These are phyloP conservation scores for Penicillium desertorum DNA, from an alignment of 495 filamentous ascomycete genomes.

Conservation along the genomic window DNA sequence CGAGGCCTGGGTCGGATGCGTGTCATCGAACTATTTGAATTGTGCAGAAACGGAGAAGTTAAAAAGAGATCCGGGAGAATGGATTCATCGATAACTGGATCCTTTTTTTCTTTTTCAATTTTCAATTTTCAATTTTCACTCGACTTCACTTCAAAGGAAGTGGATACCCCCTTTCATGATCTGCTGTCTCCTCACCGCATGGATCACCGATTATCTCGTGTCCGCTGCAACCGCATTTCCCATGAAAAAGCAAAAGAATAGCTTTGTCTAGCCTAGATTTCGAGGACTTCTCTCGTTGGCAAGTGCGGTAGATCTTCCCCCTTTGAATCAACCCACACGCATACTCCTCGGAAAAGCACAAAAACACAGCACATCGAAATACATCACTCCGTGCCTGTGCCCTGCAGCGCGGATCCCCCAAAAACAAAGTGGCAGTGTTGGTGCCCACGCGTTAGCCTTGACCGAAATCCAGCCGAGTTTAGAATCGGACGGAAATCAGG, in stretches of 20 bases:
- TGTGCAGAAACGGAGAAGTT: constrained; percentile 12
- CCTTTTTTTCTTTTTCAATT: background rate
- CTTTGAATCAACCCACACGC: background rate
- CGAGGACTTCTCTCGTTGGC: background rate
- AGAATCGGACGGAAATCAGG: constrained; percentile 6
- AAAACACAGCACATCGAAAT: constrained; percentile 8
- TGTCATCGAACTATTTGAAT: constrained; percentile 15
- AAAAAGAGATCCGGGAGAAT: constrained; percentile 20
- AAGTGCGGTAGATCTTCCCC: background rate
- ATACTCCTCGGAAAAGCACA: background rate
- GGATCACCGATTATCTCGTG: constrained; percentile 23
- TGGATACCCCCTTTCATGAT: constrained; percentile 10
- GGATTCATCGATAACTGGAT: constrained; percentile 7
- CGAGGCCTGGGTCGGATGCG: constrained; percentile 1
- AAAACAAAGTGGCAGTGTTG: constrained; percentile 16
- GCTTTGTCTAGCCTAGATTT: background rate
- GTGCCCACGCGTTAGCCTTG: constrained; percentile 11
- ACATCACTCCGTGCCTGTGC: constrained; percentile 22
- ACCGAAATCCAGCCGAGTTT: constrained; percentile 9
- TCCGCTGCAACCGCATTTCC: constrained; percentile 28
- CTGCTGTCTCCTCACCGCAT: constrained; percentile 4
- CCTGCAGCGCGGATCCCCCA: constrained; percentile 24
- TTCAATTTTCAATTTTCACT: background rate
- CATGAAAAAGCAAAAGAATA: constrained; percentile 12
- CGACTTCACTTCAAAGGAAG: background rate